Evolutionary conservation across 23 red algal species (phyloP), one percentile per base, ranked within the genome.

Genomic region (Cyanidioschyzon merolae): DNA sequence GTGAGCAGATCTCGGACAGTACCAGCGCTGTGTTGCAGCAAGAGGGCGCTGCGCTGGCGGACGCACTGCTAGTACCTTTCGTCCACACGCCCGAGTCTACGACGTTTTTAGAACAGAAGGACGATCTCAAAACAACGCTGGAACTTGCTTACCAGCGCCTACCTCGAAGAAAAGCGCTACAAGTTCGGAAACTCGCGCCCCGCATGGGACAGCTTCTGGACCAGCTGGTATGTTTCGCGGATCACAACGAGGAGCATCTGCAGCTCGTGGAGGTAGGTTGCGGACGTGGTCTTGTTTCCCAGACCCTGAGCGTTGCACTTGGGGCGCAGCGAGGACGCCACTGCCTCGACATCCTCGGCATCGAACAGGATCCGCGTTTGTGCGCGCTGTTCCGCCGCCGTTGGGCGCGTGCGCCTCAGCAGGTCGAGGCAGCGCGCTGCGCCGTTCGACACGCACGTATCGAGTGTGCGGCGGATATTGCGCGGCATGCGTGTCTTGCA

Each of bases 271-370:
- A 71, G 12, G 12, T 32, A 35, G 63, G 63, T 71, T 71, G 63
- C 63, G 63, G 63, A 25, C 63, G 63, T 7, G 63, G 63, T 35
- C n/a, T 35, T 71, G n/a, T 71, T 27, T 71, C 63, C 32, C 63
- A 71, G 21, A 32, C 63, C 16, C 12, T 71, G 29, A 27, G n/a
- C 12, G 7, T 32, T 7, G 2, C 21, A 27, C 63, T 71, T 7
- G 21, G 12, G 29, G 12, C 2, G 21, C 12, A 3, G 12, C 16
- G 63, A 25, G 2, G 7, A 3, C 12, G 29, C 7, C 21, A 7
- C n/a, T 27, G n/a, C 12, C 3, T 25, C n/a, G n/a, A 35, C 12
- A 7, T 71, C n/a, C 12, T 71, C n/a, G 63, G 63, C 29, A 35
- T 71, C n/a, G 63, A 71, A 15, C 12, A 71, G 63, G 63, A 71